phyloP scores from a whole-genome alignment of 2,329 filamentous ascomycete genomes.

The Aspergillus hiratsukae region DNA sequence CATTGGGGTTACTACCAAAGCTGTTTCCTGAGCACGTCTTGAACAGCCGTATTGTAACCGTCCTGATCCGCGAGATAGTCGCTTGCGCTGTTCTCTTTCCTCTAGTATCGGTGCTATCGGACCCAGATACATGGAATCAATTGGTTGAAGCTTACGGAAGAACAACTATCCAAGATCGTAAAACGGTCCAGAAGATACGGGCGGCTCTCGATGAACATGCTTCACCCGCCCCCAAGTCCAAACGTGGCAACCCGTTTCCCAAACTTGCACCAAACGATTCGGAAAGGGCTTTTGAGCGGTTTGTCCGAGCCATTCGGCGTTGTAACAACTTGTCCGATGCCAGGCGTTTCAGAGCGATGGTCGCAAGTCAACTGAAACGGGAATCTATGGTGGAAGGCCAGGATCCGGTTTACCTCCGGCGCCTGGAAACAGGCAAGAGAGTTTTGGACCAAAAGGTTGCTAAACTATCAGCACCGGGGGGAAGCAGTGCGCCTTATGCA shows the following conservation, averaged over 20 bases:
- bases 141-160: conserved; percentile 84
- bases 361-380: conserved; percentile 84
- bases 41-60: conserved; percentile 73
- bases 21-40: conserved; percentile 70
- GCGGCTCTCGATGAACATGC: conserved; percentile 93
- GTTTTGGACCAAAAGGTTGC: conserved; percentile 86
- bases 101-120: conserved; percentile 71
- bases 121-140: conserved; percentile 97
- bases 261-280: conserved; percentile 76
- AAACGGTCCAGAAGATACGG: conserved; percentile 85
- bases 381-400: conserved; percentile 74
- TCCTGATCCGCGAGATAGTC: conserved; percentile 83
- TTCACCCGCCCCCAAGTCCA: conserved; percentile 66
- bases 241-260: conserved; percentile 66
- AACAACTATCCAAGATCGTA: conserved; percentile 87
- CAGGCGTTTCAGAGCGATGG: conserved; percentile 83
- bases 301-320: conserved; percentile 82
- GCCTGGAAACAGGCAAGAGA: conserved; percentile 84
- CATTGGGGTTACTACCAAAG: conserved; percentile 66
- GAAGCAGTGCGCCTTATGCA: conserved; percentile 29
- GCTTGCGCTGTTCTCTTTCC: conserved; percentile 85
- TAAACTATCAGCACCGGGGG: conserved; percentile 67
- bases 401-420: conserved; percentile 80
- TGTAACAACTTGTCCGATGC: conserved; percentile 91
- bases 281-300: conserved; percentile 90